phyloP scores from a whole-genome alignment of 306 rosid species.

The Oemleria cerasiformis region DNA sequence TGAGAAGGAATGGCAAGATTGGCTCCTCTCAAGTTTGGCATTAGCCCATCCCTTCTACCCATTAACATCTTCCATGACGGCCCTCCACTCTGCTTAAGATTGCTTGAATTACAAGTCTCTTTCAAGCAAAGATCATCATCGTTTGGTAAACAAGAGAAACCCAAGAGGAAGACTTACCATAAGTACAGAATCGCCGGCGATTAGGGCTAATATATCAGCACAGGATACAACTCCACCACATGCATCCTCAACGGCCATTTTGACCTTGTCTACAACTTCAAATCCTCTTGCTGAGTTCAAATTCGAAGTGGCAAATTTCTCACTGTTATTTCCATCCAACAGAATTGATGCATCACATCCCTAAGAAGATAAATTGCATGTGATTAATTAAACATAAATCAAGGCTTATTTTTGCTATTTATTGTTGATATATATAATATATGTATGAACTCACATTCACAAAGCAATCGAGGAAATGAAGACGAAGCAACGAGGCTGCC shows the following conservation, averaged over 20 bases:
- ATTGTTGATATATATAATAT: too few species aligned
- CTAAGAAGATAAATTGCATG: background rate
- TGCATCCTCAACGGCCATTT: background rate
- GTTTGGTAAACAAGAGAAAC: background rate
- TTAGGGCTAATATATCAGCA: background rate
- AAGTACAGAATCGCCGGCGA: background rate
- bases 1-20: slow-evolving; percentile 25
- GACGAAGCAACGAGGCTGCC: slow-evolving; percentile 1
- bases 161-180: background rate
- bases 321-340: background rate
- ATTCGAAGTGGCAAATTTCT: background rate
- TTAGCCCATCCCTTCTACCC: slow-evolving; percentile 65
- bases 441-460: background rate
- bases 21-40: slow-evolving; percentile 2
- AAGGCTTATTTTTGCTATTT: background rate
- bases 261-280: background rate
- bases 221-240: background rate
- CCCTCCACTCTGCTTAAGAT: slow-evolving; percentile 63
- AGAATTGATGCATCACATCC: background rate
- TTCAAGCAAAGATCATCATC: too few species aligned
- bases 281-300: background rate
- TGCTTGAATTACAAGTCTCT: too few species aligned
- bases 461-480: background rate
- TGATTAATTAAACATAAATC: too few species aligned
- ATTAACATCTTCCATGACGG: slow-evolving; percentile 56